Percentiles rank a stretch among this genome's conserved stretches.
phyloP scores from a whole-genome alignment of 441 rosid genomes.

The Sinapis alba region DNA sequence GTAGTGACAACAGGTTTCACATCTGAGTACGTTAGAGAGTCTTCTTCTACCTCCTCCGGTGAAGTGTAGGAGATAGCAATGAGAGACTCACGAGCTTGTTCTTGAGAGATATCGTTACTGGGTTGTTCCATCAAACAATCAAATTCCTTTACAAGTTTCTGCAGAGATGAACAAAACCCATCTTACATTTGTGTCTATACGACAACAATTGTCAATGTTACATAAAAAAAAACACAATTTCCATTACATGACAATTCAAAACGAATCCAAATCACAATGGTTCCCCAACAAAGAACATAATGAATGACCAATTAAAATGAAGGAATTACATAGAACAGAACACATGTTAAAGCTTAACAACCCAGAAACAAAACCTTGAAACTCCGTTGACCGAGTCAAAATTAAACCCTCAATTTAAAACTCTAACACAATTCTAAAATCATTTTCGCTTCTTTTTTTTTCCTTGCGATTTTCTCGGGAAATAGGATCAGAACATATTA shows the following conservation, averaged over 20 bases:
- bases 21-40: slow-evolving; percentile 8
- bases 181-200: neutral
- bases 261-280: neutral
- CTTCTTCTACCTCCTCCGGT: slow-evolving; percentile 28
- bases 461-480: slow-evolving; percentile 14
- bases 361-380: slow-evolving; percentile 15
- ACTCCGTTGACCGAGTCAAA: slow-evolving; percentile 19
- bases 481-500: slow-evolving; percentile 1
- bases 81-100: slow-evolving; percentile 39
- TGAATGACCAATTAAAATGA: neutral
- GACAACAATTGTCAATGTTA: slow-evolving; percentile 17
- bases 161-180: slow-evolving; percentile 20
- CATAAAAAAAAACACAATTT: neutral
- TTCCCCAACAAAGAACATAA: neutral
- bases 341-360: neutral
- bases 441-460: neutral
- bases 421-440: slow-evolving; percentile 7
- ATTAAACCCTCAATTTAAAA: neutral
- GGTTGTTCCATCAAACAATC: slow-evolving; percentile 41
- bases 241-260: neutral
- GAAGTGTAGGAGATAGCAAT: slow-evolving; percentile 40
- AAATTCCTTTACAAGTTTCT: slow-evolving; percentile 37
- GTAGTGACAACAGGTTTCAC: neutral
- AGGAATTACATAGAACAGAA: slow-evolving; percentile 1
- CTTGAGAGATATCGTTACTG: slow-evolving; percentile 35